Base-by-base conservation (phyloP, 257 asterid species). In the Solanum verrucosum region DNA sequence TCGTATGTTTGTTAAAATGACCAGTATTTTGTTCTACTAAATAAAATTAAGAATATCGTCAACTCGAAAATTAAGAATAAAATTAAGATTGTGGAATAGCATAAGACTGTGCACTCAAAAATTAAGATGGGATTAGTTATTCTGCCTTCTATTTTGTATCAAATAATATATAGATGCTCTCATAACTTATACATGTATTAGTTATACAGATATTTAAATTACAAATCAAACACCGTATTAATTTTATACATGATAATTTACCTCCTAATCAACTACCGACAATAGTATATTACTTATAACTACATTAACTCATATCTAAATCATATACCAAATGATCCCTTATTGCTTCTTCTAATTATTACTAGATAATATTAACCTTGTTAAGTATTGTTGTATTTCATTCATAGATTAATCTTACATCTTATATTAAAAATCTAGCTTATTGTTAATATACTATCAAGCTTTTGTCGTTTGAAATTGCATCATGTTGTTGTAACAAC, bases 1-100 rank as follows among this genome's bases (percentile, higher is more conserved):
- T 2, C 6, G 63, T 8, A n/a, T 7, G n/a, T 16, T 33, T 70
- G 1, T 5, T 5, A 0, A 0, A 27, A 25, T 11, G 4, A 31
- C 0, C 0, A 7, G 1, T 31, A 16, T 7, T 16, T 1, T 15
- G 4, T 16, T 4, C 12, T 29, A 27, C 21, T 6, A 12, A 13
- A 68, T 68, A 29, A 13, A 68, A 70, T 70, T 70, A 6, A 49
- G 21, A 49, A 12, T 44, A 44, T 44, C 16, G 52, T 44, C 0
- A 5, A 44, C 18, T 44, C 52, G 14, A 13, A 44, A 44, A 44
- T 12, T 46, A 46, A 46, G 56, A 44, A 4, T 44, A 44, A 42
- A 42, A 42, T 42, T 4, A 42, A 11, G 49, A 42, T 4, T 42
- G 49, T 42, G 49, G 49, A 42, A 42, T 42, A 42, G 15, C 49